A percentile compares a stretch with the other conserved stretches of the same genome.
Evolutionary conservation across 2,329 filamentous ascomycete species (phyloP).

Genomic region (Lecanicillium sp.): DNA sequence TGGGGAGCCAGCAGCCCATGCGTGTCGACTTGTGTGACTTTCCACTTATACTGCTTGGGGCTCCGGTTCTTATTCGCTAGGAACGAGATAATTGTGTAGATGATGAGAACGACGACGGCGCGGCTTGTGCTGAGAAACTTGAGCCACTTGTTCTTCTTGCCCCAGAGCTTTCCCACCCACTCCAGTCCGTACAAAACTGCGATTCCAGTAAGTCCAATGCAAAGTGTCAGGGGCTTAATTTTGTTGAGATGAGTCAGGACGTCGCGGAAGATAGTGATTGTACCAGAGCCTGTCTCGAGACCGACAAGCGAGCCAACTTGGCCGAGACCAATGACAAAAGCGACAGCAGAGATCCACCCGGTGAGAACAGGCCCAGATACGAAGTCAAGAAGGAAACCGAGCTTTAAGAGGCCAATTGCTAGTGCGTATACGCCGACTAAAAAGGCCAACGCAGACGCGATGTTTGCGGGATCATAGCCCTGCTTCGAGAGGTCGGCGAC

Average conservation of each 20-base stretch:
- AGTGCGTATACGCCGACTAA: slow-evolving; percentile 58
- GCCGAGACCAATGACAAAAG: slow-evolving; percentile 59
- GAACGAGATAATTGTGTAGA: slow-evolving; percentile 59
- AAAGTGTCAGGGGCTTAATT: slow-evolving; percentile 52
- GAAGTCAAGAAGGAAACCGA: slow-evolving; percentile 61
- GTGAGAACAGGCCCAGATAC: slow-evolving; percentile 58
- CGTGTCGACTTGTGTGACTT: slow-evolving; percentile 50
- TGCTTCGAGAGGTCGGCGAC: slow-evolving; percentile 43
- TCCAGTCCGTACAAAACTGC: slow-evolving; percentile 51
- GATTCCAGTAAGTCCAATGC: slow-evolving; percentile 53
- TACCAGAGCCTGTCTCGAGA: slow-evolving; percentile 44
- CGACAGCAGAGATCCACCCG: slow-evolving; percentile 61
- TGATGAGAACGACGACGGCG: slow-evolving; percentile 52
- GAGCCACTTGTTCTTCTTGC: slow-evolving; percentile 49
- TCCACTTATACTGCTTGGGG: slow-evolving; percentile 44
- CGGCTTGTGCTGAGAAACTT: slow-evolving; percentile 55
- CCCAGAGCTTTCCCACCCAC: slow-evolving; percentile 53
- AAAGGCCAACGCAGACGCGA: slow-evolving; percentile 56
- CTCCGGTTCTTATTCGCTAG: slow-evolving; percentile 50
- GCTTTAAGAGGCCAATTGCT: slow-evolving; percentile 52
- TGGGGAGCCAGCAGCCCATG: slow-evolving; percentile 47
- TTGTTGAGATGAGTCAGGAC: slow-evolving; percentile 50
- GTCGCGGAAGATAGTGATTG: slow-evolving; percentile 53
- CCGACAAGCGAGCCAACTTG: slow-evolving; percentile 58
- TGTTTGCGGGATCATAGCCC: slow-evolving; percentile 47